These are phyloP conservation scores for Arachis hypogaea DNA, from an alignment of 306 rosid species.

Conservation along the genomic window DNA sequence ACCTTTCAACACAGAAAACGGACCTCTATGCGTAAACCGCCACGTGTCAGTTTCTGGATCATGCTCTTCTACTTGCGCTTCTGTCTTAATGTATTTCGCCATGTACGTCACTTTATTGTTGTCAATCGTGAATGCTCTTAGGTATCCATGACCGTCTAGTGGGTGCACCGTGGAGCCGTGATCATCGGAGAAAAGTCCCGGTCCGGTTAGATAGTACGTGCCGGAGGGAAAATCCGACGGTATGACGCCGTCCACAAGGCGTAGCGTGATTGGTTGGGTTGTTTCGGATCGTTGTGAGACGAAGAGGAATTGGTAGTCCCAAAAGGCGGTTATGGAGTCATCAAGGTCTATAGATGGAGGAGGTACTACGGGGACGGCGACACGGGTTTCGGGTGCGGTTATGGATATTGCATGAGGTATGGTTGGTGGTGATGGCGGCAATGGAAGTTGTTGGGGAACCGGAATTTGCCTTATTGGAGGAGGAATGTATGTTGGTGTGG, in stretches of 20 bases:
- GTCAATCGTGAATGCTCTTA: conserved; percentile 71
- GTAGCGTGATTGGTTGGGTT: conserved; percentile 45
- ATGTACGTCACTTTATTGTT: conserved; percentile 56
- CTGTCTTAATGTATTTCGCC: conserved; percentile 87
- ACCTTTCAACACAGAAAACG: conserved; percentile 86
- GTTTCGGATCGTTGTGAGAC: conserved; percentile 76
- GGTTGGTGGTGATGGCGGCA: conserved; percentile 9
- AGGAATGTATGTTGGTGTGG: conserved; percentile 43
- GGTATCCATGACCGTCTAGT: conserved; percentile 84
- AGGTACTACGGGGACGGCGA: neutral
- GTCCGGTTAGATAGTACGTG: conserved; percentile 79
- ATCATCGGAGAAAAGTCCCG: conserved; percentile 79
- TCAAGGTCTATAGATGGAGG: conserved; percentile 43
- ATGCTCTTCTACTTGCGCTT: conserved; percentile 82
- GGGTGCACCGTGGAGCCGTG: conserved; percentile 97
- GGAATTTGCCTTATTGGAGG: conserved; percentile 47
- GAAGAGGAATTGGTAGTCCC: conserved; percentile 89
- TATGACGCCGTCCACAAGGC: conserved; percentile 56
- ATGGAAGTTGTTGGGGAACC: conserved; percentile 28
- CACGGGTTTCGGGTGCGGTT: conserved; percentile 40
- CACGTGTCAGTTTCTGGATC: conserved; percentile 58
- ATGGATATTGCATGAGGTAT: conserved; percentile 52
- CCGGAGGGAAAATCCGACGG: conserved; percentile 78
- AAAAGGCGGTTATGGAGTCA: conserved; percentile 63
- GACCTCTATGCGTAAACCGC: conserved; percentile 83